Conservation (phyloP, 305 asterid species). For the Fraxinus albicans region DNA sequence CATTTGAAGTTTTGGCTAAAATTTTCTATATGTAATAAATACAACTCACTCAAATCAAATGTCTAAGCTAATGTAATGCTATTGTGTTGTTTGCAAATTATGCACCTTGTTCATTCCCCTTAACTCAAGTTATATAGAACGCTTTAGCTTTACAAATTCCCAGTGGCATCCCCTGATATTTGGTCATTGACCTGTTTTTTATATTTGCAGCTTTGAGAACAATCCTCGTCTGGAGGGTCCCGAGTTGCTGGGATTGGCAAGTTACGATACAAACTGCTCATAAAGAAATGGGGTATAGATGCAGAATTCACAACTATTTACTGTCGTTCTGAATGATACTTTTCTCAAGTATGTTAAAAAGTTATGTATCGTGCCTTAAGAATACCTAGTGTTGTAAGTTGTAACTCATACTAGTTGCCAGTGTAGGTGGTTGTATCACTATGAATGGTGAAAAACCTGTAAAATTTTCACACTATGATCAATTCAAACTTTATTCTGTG, state of each 20-base stretch:
- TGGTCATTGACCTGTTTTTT: not conserved
- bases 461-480: not conserved
- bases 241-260: slow-evolving; percentile 89
- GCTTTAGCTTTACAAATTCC: not conserved
- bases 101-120: not conserved
- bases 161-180: not conserved
- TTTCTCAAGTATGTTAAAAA: not conserved
- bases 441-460: slow-evolving; percentile 16
- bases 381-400: not conserved
- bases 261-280: slow-evolving; percentile 64
- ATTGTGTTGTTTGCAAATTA: not conserved
- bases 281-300: slow-evolving; percentile 14
- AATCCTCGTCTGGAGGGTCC: slow-evolving; percentile 94
- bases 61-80: not conserved
- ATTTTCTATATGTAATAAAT: not conserved
- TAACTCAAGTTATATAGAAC: not conserved
- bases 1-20: not conserved
- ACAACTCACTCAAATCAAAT: not conserved
- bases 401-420: slow-evolving; percentile 24
- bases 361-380: not conserved
- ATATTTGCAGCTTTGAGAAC: slow-evolving; percentile 75
- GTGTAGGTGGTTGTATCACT: slow-evolving; percentile 19
- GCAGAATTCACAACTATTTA: not conserved
- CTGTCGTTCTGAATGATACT: not conserved
- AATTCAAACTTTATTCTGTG: not conserved